A percentile compares a stretch with the other conserved stretches of the same genome.
phyloP scores from a whole-genome alignment of 1,284 basidiomycete species.

The Leccinum laetum region DNA sequence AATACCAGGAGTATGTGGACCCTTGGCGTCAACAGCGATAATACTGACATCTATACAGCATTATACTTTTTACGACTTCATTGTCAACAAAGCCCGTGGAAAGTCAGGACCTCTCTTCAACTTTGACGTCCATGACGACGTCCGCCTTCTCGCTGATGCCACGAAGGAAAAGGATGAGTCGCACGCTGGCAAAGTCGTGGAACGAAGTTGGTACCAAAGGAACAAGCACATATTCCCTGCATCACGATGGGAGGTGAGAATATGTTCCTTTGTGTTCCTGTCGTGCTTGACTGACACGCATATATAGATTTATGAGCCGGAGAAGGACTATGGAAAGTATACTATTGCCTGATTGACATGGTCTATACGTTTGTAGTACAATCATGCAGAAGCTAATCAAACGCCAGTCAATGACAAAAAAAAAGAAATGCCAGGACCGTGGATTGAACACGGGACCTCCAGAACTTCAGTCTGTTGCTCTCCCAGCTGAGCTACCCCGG shows the following conservation, averaged over 20 bases:
- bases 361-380: neutral
- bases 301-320: slow-evolving; percentile 82
- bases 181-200: slow-evolving; percentile 98
- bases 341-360: slow-evolving; percentile 58
- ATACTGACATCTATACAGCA: slow-evolving; percentile 57
- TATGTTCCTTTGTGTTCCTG: neutral
- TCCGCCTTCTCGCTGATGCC: slow-evolving; percentile 93
- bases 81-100: slow-evolving; percentile 96
- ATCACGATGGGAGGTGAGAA: slow-evolving; percentile 85
- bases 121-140: slow-evolving; percentile 99
- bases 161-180: slow-evolving; percentile 98
- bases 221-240: slow-evolving; percentile 99
- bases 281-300: slow-evolving; percentile 1
- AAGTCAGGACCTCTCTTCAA: slow-evolving; percentile 98
- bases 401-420: slow-evolving; percentile 61
- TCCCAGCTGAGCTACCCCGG: slow-evolving; percentile 36
- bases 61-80: slow-evolving; percentile 98
- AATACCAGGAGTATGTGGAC: slow-evolving; percentile 78
- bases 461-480: slow-evolving; percentile 73
- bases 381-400: too few relatives aligned
- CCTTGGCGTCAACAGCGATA: neutral
- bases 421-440: slow-evolving; percentile 48
- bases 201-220: slow-evolving; percentile 93
- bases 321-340: slow-evolving; percentile 90
- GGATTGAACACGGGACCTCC: slow-evolving; percentile 61